phyloP scores from a whole-genome alignment of 257 asterid genomes.

The Echium plantagineum region DNA sequence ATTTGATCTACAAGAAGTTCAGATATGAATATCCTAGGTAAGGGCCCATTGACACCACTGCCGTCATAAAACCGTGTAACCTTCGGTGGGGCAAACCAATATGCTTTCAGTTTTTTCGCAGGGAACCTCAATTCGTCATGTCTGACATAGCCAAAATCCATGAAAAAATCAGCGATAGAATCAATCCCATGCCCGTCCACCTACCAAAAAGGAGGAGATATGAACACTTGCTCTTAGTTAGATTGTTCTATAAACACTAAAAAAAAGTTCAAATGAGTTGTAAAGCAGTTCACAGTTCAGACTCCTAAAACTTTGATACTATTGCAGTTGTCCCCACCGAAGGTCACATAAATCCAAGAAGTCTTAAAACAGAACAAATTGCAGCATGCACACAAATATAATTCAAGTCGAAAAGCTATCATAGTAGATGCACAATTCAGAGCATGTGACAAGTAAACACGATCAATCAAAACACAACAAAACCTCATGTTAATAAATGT shows the following conservation, averaged over 20 bases:
- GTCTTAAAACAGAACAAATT: neutral
- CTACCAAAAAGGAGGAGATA: slow-evolving; percentile 19
- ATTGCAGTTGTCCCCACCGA: neutral
- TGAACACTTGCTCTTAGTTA: neutral
- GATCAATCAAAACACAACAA: slow-evolving; percentile 1
- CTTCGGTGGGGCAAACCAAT: slow-evolving; percentile 79
- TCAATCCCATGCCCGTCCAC: slow-evolving; percentile 80
- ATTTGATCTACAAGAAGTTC: slow-evolving; percentile 90
- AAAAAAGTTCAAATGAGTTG: neutral
- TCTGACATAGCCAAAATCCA: slow-evolving; percentile 72
- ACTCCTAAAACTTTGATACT: neutral
- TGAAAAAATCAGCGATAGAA: slow-evolving; percentile 63
- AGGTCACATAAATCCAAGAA: neutral
- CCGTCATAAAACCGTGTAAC: slow-evolving; percentile 24
- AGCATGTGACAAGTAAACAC: neutral
- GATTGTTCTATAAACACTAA: neutral
- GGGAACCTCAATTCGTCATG: slow-evolving; percentile 87
- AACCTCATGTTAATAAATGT: neutral
- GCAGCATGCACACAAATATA: neutral
- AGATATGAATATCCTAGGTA: slow-evolving; percentile 90
- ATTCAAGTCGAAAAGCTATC: neutral
- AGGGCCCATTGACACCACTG: slow-evolving; percentile 57
- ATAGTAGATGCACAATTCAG: neutral
- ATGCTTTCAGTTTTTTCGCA: slow-evolving; percentile 86
- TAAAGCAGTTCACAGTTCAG: neutral